Evolutionary conservation across 768 basidiomycete species (phyloP).

Genomic region (Russula griseocarnosa): DNA sequence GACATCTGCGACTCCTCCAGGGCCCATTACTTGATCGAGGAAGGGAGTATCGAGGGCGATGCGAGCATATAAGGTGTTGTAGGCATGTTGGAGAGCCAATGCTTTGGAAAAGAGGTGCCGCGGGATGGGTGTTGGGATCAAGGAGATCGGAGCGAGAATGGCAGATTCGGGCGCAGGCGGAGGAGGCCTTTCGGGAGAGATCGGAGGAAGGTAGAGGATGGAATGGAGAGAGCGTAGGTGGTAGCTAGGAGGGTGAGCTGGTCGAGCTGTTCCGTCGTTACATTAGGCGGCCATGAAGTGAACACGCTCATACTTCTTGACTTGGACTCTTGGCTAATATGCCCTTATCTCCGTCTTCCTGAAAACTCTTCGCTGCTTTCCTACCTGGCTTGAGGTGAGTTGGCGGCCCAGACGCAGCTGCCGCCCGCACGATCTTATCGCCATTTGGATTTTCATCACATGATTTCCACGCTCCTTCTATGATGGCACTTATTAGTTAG

Average conservation of each 20-base stretch:
- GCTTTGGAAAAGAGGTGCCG: constrained; percentile 64
- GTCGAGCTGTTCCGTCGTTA: constrained; percentile 55
- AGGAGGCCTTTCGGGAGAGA: constrained; percentile 32
- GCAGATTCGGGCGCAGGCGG: constrained; percentile 62
- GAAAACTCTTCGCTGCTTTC: too few relatives aligned
- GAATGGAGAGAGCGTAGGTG: constrained; percentile 85
- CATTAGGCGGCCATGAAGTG: constrained; percentile 64
- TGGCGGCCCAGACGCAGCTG: too few relatives aligned
- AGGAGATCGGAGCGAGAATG: constrained; percentile 85
- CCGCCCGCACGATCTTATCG: background rate
- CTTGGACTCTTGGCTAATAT: background rate
- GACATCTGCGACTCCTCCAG: constrained; percentile 69
- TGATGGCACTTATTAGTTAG: too few relatives aligned
- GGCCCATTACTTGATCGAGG: constrained; percentile 81
- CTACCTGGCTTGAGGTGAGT: too few relatives aligned
- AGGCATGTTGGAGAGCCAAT: constrained; percentile 61
- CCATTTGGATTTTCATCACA: background rate
- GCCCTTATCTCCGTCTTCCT: too few relatives aligned
- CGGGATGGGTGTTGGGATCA: constrained; percentile 87
- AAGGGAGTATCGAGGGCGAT: constrained; percentile 77
- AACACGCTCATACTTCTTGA: constrained; percentile 7
- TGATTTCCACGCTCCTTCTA: background rate
- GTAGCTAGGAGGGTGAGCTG: constrained; percentile 63
- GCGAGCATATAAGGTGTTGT: constrained; percentile 82
- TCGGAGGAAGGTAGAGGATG: constrained; percentile 71